Evolutionary conservation across 345 rosid genomes (phyloP).

Genomic region (Moricandia moricandioides): DNA sequence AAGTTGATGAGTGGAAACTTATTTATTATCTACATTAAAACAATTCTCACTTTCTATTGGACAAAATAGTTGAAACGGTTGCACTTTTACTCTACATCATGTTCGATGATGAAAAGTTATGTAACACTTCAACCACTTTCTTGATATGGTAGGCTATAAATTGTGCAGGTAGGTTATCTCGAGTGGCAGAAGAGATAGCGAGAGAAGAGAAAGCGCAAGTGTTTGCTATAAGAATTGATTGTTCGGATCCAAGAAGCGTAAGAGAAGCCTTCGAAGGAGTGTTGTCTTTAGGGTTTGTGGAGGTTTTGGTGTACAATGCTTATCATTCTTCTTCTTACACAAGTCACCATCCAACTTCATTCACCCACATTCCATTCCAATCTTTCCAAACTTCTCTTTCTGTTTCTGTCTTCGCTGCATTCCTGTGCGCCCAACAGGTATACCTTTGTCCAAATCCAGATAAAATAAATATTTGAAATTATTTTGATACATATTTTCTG

Average conservation of each 20-base stretch:
- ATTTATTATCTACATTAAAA: neutral
- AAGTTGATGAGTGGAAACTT: neutral
- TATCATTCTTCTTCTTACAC: constrained; percentile 45
- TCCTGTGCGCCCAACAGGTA: constrained; percentile 89
- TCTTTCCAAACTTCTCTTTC: constrained; percentile 76
- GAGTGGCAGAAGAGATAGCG: constrained; percentile 93
- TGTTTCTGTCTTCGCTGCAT: constrained; percentile 71
- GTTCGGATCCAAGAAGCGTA: constrained; percentile 77
- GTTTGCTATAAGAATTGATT: constrained; percentile 90
- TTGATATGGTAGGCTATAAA: neutral
- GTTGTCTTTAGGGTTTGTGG: constrained; percentile 82
- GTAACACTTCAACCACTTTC: neutral
- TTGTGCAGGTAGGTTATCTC: constrained; percentile 59
- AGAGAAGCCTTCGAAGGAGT: constrained; percentile 97
- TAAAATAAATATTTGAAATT: no score
- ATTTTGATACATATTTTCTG: neutral
- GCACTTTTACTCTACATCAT: neutral
- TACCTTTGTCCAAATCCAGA: neutral
- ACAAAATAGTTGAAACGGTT: neutral
- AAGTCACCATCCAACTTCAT: constrained; percentile 50
- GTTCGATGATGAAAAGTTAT: neutral
- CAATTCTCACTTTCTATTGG: neutral
- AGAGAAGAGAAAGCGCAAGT: constrained; percentile 92
- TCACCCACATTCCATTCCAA: constrained; percentile 62
- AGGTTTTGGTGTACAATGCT: constrained; percentile 89